Conservation (phyloP, 495 filamentous ascomycete species). For the Rostrohypoxylon terebratum region DNA sequence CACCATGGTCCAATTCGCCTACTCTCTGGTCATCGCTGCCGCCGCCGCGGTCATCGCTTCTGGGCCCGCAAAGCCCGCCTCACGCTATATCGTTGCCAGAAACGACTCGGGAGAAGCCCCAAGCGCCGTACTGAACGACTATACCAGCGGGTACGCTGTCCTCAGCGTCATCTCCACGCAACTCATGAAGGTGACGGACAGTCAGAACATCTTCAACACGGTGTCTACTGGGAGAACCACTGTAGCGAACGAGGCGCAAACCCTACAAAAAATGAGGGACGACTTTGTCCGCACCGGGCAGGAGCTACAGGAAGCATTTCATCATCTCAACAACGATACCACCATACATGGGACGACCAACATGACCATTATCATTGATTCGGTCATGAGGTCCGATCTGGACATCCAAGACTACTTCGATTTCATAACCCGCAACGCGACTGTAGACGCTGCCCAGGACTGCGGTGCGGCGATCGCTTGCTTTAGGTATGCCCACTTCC, state of each 20-base stretch:
- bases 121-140: not conserved
- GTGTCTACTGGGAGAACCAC: too few species aligned
- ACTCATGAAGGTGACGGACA: not conserved
- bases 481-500: not conserved
- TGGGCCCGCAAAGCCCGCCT: not conserved
- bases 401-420: not conserved
- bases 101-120: not conserved
- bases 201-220: not conserved
- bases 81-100: not conserved
- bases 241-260: too few species aligned
- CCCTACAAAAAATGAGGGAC: too few species aligned
- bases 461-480: constrained; percentile 18
- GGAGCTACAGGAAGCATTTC: too few species aligned
- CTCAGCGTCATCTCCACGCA: not conserved
- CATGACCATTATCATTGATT: not conserved
- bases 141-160: not conserved
- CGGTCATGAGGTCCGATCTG: not conserved
- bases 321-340: too few species aligned
- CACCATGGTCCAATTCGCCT: not conserved
- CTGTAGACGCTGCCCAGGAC: not conserved
- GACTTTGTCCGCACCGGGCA: too few species aligned
- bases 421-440: not conserved
- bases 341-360: too few species aligned
- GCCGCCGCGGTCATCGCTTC: not conserved
- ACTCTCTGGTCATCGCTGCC: not conserved